These are phyloP conservation scores for Plicaturopsis crispa DNA, from an alignment of 768 basidiomycete species.

Conservation along the genomic window DNA sequence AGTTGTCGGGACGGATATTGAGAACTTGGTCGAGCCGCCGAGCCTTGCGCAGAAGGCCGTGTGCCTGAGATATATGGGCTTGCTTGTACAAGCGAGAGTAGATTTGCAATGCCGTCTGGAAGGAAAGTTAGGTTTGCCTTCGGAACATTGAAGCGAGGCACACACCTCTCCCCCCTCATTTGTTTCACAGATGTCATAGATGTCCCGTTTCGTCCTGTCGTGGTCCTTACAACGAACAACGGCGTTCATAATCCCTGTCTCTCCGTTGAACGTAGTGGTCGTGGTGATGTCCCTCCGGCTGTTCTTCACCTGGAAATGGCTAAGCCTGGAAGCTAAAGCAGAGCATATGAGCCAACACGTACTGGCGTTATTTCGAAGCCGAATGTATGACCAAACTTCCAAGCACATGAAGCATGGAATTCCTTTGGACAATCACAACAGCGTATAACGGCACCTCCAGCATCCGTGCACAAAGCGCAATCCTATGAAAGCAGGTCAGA, in stretches of 20 bases:
- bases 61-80: constrained; percentile 60
- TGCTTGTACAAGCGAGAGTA: constrained; percentile 85
- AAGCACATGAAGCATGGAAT: constrained; percentile 89
- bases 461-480: constrained; percentile 68
- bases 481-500: constrained; percentile 32
- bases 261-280: constrained; percentile 68
- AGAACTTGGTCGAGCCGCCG: constrained; percentile 72
- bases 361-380: constrained; percentile 91
- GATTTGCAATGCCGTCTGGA: constrained; percentile 82
- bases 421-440: constrained; percentile 78
- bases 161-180: constrained; percentile 78
- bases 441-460: constrained; percentile 72
- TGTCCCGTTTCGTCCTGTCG: constrained; percentile 50
- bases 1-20: constrained; percentile 34
- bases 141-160: constrained; percentile 3
- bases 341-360: constrained; percentile 17
- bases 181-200: constrained; percentile 80
- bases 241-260: constrained; percentile 72
- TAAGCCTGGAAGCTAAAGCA: background rate
- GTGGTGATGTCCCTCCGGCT: constrained; percentile 62
- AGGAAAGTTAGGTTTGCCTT: constrained; percentile 1
- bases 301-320: constrained; percentile 55
- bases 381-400: constrained; percentile 75
- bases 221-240: constrained; percentile 78
- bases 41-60: constrained; percentile 85